These are phyloP conservation scores for Diacronema lutheri DNA, from an alignment of 78 protist genomes.

Conservation along the genomic window DNA sequence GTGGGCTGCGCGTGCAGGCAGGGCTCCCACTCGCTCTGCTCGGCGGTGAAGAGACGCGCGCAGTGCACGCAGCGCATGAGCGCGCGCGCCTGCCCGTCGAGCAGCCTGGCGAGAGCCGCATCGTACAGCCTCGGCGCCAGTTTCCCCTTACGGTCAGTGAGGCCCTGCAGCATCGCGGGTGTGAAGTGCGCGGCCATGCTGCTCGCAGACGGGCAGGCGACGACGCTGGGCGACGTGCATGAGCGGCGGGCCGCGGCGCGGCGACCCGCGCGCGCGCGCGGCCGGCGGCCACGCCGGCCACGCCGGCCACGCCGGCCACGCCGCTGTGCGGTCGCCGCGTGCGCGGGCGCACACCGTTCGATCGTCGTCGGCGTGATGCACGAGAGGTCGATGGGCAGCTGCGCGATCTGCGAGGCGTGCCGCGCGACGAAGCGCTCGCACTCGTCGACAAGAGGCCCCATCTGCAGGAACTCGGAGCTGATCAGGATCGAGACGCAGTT, in stretches of 20 bases:
- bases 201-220: too few relatives aligned
- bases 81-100: not conserved
- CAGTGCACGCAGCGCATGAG: conserved; percentile 2
- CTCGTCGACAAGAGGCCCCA: not conserved
- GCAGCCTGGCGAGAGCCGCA: not conserved
- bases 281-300: too few relatives aligned
- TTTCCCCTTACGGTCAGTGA: conserved; percentile 8
- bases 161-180: not conserved
- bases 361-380: not conserved
- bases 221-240: not conserved
- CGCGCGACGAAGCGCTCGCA: not conserved
- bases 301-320: too few relatives aligned
- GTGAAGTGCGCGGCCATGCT: too few relatives aligned
- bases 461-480: conserved; percentile 35
- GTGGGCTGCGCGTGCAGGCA: not conserved
- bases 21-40: not conserved
- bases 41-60: not conserved
- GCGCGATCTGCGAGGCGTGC: not conserved
- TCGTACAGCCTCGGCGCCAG: not conserved
- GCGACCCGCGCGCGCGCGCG: too few relatives aligned
- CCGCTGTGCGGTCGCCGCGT: too few relatives aligned
- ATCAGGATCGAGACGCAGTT: conserved; percentile 21
- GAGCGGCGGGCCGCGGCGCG: not conserved
- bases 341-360: too few relatives aligned
- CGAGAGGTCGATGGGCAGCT: conserved; percentile 28